Evolutionary conservation across 257 asterid species (phyloP).

Genomic region (Solanum virginianum): DNA sequence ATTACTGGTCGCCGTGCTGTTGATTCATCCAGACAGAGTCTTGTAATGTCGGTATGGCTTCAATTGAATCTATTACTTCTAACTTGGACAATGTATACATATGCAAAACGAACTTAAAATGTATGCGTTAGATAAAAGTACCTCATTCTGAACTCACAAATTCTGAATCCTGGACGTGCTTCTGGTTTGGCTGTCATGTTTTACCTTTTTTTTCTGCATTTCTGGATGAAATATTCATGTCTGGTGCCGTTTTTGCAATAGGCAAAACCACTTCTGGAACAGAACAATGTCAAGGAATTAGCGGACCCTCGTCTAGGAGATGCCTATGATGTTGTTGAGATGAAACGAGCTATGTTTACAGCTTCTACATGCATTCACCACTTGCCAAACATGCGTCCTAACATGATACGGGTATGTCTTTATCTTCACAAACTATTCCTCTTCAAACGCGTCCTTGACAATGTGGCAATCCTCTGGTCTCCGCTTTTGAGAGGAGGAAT

Average conservation of each 20-base stretch:
- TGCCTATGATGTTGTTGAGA: constrained; percentile 36
- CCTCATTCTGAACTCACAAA: not conserved
- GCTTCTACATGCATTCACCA: constrained; percentile 85
- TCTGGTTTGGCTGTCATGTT: not conserved
- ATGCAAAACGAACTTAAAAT: not conserved
- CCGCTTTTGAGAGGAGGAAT: not conserved
- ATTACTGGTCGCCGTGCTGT: constrained; percentile 93
- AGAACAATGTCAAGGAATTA: constrained; percentile 46
- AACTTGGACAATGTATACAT: not conserved
- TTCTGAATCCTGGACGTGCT: not conserved
- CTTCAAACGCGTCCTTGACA: not conserved
- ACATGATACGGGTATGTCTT: constrained; percentile 55
- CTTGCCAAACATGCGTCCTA: constrained; percentile 71
- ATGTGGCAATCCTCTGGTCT: not conserved
- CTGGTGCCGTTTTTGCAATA: not conserved
- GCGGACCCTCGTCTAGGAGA: constrained; percentile 69
- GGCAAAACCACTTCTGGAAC: constrained; percentile 86
- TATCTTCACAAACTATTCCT: not conserved
- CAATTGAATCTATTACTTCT: not conserved
- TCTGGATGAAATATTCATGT: not conserved
- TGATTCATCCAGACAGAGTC: constrained; percentile 72
- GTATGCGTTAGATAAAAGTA: not conserved
- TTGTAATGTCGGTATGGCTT: constrained; percentile 84
- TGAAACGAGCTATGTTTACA: constrained; percentile 62
- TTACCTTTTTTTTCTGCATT: not conserved